A percentile compares a stretch with the other conserved stretches of the same genome.
Conservation (phyloP, 2,329 filamentous ascomycete species). For the Penicillium fuscoglaucum region DNA sequence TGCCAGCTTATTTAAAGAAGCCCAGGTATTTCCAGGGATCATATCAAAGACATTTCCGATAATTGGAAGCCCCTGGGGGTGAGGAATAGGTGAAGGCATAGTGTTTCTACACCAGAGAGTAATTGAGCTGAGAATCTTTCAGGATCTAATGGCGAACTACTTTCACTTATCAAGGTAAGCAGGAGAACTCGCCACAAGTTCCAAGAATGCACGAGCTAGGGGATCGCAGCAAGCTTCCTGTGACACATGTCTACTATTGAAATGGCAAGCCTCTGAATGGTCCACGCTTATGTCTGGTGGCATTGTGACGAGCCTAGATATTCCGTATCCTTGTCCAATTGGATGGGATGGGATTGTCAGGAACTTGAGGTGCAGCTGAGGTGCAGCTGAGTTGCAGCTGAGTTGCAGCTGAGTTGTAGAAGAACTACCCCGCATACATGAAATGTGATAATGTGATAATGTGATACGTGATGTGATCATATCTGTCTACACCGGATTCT, state of each 20-base stretch:
- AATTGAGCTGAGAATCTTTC: background rate
- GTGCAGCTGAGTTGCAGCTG: too few relatives aligned
- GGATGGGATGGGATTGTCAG: background rate
- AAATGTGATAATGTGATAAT: background rate
- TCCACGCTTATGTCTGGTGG: background rate
- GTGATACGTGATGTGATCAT: background rate
- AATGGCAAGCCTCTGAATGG: background rate
- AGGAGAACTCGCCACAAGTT: background rate
- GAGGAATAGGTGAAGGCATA: slow-evolving; percentile 53
- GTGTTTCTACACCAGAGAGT: background rate
- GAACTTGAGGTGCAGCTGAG: background rate
- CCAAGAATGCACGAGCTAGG: background rate
- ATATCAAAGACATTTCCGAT: slow-evolving; percentile 56
- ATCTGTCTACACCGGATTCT: background rate
- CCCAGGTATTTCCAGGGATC: slow-evolving; percentile 52
- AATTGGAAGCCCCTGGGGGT: slow-evolving; percentile 52
- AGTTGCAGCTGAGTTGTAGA: background rate
- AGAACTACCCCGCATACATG: background rate
- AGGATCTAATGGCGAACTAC: background rate
- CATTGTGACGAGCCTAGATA: background rate
- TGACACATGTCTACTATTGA: background rate
- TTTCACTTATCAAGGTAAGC: background rate
- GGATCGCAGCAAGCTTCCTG: background rate
- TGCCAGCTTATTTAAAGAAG: slow-evolving; percentile 51
- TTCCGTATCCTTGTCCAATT: background rate